A percentile compares a stretch with the other conserved stretches of the same genome.
Evolutionary conservation across 768 basidiomycete species (phyloP).

Genomic region (Fistulinella prunicolor): DNA sequence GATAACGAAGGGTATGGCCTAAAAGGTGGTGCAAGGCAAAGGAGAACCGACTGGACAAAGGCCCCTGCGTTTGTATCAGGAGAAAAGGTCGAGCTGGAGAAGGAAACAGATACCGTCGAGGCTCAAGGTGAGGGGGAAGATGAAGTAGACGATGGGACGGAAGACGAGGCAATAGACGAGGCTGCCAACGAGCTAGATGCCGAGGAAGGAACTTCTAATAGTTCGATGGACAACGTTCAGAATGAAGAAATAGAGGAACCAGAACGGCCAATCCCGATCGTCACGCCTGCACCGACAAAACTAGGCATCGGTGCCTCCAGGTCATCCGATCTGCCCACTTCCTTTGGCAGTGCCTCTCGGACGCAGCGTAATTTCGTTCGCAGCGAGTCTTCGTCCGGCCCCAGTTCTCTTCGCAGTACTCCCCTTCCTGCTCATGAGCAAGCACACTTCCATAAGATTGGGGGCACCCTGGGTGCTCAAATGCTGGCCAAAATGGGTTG

Average conservation of each 20-base stretch:
- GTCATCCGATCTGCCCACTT: slow-evolving; percentile 30
- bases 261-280: slow-evolving; percentile 31
- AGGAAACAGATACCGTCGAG: slow-evolving; percentile 41
- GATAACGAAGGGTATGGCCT: slow-evolving; percentile 51
- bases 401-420: slow-evolving; percentile 42
- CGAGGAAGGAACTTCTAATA: slow-evolving; percentile 34
- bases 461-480: slow-evolving; percentile 77
- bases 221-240: slow-evolving; percentile 33
- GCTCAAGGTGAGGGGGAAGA: slow-evolving; percentile 36
- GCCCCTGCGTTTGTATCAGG: slow-evolving; percentile 73
- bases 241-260: slow-evolving; percentile 34
- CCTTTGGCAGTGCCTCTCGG: slow-evolving; percentile 39
- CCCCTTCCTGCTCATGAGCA: slow-evolving; percentile 63
- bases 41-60: slow-evolving; percentile 67
- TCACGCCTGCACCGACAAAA: slow-evolving; percentile 19
- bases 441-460: slow-evolving; percentile 80
- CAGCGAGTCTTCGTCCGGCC: slow-evolving; percentile 38
- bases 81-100: slow-evolving; percentile 40
- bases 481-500: slow-evolving; percentile 97
- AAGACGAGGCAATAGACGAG: slow-evolving; percentile 32
- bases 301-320: slow-evolving; percentile 26
- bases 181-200: slow-evolving; percentile 36
- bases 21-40: slow-evolving; percentile 28
- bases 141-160: slow-evolving; percentile 34
- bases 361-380: slow-evolving; percentile 56